Base-by-base conservation (phyloP, 2,329 filamentous ascomycete species). In the Ciborinia camelliae region DNA sequence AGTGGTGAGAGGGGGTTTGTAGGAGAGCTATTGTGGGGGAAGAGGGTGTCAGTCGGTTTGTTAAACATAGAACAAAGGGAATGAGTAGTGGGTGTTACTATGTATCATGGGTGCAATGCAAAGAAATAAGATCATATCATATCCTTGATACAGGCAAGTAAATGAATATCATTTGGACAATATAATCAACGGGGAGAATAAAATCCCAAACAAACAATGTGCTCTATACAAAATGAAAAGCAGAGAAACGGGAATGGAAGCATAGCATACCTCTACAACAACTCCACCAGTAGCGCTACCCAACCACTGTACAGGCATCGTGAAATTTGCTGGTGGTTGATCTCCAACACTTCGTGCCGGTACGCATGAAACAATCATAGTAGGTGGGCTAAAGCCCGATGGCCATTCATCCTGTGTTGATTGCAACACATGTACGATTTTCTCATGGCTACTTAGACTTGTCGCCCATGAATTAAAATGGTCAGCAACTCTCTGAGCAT, bases 311-410 rank as follows among this genome's bases (percentile, higher is more conserved):
- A 79, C 74, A 0, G 90, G 90, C 63, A 91, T 81, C 14, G 84
- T 86, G 67, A 93, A 90, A 67, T 91, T 83, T 0, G 90, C 86
- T 1, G 88, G 85, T 0, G 87, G 85, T 4, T 80, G 80, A 61
- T 86, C 83, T 12, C 85, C 84, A 20, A 90, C 83, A 3, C 83
- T 82, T 68, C 91, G 86, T 0, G 88, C 88, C 0, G 90, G 89
- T 18, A 94, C 90, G 70, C 89, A 91, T 0, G 88, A 91, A 0
- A 91, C 83, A 32, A 93, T 86, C 71, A 93, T 88, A 1, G 89
- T 92, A 0, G 90, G 90, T 14, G 82, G 81, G 14, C 82, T 82
- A 68, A 84, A 86, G 2, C 80, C 80, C 14, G 81, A 74, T 0
- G 89, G 90, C 90, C 90, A 93, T 1, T 82, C 74, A 32, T 87